Evolutionary conservation across 2,329 filamentous ascomycete genomes (phyloP), one percentile per base, ranked within the genome.

Genomic region (Beauveria medogensis): DNA sequence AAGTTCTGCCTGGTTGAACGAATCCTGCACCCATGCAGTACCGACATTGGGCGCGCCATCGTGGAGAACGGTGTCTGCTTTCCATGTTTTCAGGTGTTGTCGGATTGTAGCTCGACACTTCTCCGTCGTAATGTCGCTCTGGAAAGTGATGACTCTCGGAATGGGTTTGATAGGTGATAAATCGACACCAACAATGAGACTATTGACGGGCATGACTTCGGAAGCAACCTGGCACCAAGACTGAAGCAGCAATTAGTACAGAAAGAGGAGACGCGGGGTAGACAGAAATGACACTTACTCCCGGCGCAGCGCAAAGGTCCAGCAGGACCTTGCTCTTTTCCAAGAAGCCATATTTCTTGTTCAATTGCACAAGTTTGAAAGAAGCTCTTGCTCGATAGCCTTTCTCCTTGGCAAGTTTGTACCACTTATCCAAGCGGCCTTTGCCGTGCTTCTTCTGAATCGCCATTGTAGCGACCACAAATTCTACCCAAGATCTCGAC

Each of bases 361-460:
- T 99, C 69, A 99, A 80, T 75, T 99, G 93, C 67, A 99, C 93
- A 68, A 99, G 79, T 79, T 99, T 99, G 83, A 97, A 97, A 61
- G 94, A 92, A 68, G 94, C 92, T 82, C 94, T 85, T 64, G 94
- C 93, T 70, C 94, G 84, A 73, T 97, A 99, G 64, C 94, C 94
- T 76, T 97, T 97, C 75, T 99, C 94, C 77, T 99, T 99, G 64
- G 94, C 94, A 70, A 97, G 87, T 73, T 92, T 93, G 78, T 97
- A 99, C 91, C 92, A 97, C 77, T 97, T 97, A 77, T 99, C 94
- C 70, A 97, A 82, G 84, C 93, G 92, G 76, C 93, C 93, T 80
- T 97, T 97, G 78, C 92, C 93, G 79, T 96, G 90, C 83, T 97
- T 97, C 83, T 97, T 97, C 73, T 97, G 91, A 70, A 97, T 93